Evolutionary conservation across 164 flowering plant genomes (phyloP), one percentile per base, ranked within the genome.

Genomic region (Pachysandra terminalis): DNA sequence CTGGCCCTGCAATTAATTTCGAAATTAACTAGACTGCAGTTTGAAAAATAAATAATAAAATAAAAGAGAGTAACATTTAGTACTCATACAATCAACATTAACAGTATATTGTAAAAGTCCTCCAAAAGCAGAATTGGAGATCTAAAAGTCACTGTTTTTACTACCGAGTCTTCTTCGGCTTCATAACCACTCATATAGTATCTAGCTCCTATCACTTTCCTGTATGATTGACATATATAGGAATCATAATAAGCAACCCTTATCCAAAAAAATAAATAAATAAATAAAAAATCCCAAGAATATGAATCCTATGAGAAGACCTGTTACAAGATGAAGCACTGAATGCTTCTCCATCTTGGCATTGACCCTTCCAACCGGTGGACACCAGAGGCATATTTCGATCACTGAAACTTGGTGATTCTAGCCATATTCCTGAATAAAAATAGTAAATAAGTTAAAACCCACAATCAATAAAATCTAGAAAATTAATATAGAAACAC

Each of bases 401-500:
- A 57, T 90, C 97, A 73, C 71, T 81, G 69, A 90, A 90, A 73
- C 97, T 87, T 48, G 86, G 83, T 37, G 92, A 83, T 66, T 90
- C 97, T 21, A 92, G 97, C 97, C 97, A 90, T 70, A 90, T 83
- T 78, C 97, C 97, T 90, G 84, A 53, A 68, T 41, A 64, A n/a
- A 37, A 40, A 21, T 27, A 65, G 13, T n/a, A n/a, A 28, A 9
- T 15, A 74, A 61, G n/a, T 35, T 52, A 37, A 55, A 5, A 28
- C 10, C 21, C 40, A 40, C 45, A 40, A 40, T 40, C 45, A 40
- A 40, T 40, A 40, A 40, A 40, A 40, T 40, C 10, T 40, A 40
- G 45, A 5, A 40, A 40, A n/a, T n/a, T n/a, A n/a, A n/a, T n/a
- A n/a, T n/a, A n/a, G n/a, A n/a, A n/a, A n/a, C n/a, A n/a, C n/a